Percentiles rank a stretch among this genome's conserved stretches.
phyloP scores from a whole-genome alignment of 2,329 filamentous ascomycete species.

The Alternaria metachromatica region DNA sequence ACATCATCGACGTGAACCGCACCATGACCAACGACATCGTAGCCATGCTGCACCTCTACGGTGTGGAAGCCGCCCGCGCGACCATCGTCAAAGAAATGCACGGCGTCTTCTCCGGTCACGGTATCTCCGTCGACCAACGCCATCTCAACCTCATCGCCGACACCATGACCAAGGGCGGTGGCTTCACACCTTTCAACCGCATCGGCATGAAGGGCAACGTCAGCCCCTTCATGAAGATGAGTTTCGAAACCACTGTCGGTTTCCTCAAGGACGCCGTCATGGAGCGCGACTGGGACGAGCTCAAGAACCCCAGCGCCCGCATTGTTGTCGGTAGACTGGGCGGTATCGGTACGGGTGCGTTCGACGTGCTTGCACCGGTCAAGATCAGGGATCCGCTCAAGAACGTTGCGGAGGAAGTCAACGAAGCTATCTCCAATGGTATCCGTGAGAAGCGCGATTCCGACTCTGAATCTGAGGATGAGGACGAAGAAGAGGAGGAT shows the following conservation, averaged over 20 bases:
- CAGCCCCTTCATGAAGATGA: conserved; percentile 97
- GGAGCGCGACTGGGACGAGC: conserved; percentile 87
- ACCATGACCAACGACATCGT: conserved; percentile 93
- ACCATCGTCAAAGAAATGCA: conserved; percentile 87
- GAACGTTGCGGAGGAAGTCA: conserved; percentile 13
- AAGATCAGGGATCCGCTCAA: conserved; percentile 37
- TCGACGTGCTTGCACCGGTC: conserved; percentile 73
- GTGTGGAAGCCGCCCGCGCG: conserved; percentile 88
- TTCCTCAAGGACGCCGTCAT: conserved; percentile 93
- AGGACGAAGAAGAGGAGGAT: conserved; percentile 20
- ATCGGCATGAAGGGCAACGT: conserved; percentile 85
- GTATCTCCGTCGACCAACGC: conserved; percentile 87
- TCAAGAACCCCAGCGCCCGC: conserved; percentile 82
- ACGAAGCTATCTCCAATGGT: conserved; percentile 19
- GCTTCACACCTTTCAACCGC: conserved; percentile 90
- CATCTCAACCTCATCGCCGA: conserved; percentile 96
- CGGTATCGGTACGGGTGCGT: conserved; percentile 85
- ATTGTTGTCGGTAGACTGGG: conserved; percentile 87
- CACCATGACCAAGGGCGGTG: conserved; percentile 94
- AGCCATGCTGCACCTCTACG: conserved; percentile 83
- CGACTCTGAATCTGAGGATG: conserved; percentile 15
- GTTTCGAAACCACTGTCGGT: conserved; percentile 94
- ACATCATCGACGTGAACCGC: conserved; percentile 83
- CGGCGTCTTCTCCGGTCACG: conserved; percentile 86
- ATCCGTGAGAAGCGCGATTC: conserved; percentile 9